Evolutionary conservation across 805 yeast species (phyloP), one percentile per base, ranked within the genome.

Genomic region (Saccharomyces kudriavzevii): DNA sequence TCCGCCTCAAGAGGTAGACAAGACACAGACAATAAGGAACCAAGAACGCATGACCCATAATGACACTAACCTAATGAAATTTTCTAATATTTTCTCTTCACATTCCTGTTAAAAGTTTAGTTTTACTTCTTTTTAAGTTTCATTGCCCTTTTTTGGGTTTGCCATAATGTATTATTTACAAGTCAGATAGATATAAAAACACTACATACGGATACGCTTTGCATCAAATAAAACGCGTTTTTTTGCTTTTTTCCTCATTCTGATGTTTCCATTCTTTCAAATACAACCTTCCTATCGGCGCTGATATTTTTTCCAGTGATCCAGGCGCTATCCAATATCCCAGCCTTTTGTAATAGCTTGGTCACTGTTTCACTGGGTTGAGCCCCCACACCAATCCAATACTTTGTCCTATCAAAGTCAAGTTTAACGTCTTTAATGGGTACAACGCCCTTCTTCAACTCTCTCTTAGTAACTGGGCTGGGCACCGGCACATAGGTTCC

Each of bases 321-420:
- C 70, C 70, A 68, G 29, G 55, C 60, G 26, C 58, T 57, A 28
- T 59, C 62, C 45, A 68, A 53, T 53, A 81, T 79, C 55, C 96
- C 90, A 47, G 87, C 89, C 69, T 84, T 89, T 66, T 82, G 84
- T 67, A 94, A 80, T 51, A 94, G 73, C 59, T 82, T 82, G 2
- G 82, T 78, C 11, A 92, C 96, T 3, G 94, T 75, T 47, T 86
- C 90, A 25, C 92, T 83, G 5, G 97, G 96, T 67, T 88, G 96
- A 1, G 98, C 98, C 11, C 99, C 99, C 20, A 89, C 96, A 63
- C 97, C 96, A 35, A 94, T 74, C 99, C 99, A 94, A 71, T 94
- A 94, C 69, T 89, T 89, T 4, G 96, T 82, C 63, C 97, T 82
- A 58, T 83, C 82, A 66, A 94, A 90, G 67, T 94, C 98, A 40